Evolutionary conservation across 2,329 filamentous ascomycete species (phyloP).

Genomic region (Trichoderma simmonsii): DNA sequence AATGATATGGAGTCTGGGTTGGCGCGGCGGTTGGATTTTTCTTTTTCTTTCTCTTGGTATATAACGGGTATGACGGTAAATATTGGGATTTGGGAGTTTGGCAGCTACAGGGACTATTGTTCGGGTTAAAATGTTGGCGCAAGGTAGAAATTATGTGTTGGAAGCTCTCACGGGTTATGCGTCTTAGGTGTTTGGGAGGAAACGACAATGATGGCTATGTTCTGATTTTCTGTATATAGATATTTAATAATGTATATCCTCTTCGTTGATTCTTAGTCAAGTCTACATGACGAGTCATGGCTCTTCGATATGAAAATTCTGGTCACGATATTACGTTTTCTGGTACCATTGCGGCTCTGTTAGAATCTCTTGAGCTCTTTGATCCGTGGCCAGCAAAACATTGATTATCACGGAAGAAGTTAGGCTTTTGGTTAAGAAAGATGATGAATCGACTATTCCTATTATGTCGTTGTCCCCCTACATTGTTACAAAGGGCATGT

Average conservation of each 20-base stretch:
- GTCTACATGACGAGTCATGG: background rate
- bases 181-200: background rate
- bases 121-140: background rate
- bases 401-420: background rate
- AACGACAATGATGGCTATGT: background rate
- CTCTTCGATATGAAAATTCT: background rate
- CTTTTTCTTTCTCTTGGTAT: background rate
- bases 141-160: background rate
- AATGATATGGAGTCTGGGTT: slow-evolving; percentile 10
- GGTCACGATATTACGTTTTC: background rate
- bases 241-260: background rate
- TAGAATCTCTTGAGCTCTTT: background rate
- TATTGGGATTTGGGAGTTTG: background rate
- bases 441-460: background rate
- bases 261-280: background rate
- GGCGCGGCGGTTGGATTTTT: background rate
- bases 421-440: accelerated
- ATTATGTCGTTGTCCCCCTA: background rate
- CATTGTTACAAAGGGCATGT: background rate
- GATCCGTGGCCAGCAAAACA: background rate
- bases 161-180: background rate
- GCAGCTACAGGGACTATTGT: background rate
- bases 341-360: background rate
- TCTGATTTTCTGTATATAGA: no score
- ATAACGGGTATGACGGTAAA: background rate